Evolutionary conservation across 2,329 filamentous ascomycete genomes (phyloP).

Genomic region (Samsoniella hepiali): DNA sequence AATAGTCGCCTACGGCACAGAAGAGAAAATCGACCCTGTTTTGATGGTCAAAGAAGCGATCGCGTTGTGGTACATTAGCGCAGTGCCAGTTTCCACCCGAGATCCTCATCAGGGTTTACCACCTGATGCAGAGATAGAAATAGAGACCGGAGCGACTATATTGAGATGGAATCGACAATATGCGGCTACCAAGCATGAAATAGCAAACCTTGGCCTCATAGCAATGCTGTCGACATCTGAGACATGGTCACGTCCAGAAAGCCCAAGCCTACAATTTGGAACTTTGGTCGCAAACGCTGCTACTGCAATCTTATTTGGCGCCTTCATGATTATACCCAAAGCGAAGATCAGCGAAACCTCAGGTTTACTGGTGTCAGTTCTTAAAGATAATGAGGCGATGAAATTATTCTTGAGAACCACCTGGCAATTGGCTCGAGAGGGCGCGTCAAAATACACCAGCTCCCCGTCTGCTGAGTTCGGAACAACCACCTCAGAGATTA

Average conservation of each 20-base stretch:
- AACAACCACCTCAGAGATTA: not conserved
- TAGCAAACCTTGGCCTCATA: constrained; percentile 27
- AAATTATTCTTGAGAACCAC: constrained; percentile 1
- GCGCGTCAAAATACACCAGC: not conserved
- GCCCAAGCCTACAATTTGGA: not conserved
- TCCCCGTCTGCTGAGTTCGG: constrained; percentile 11
- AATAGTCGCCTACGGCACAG: constrained; percentile 10
- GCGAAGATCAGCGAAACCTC: too few species aligned
- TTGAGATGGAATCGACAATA: constrained; percentile 20
- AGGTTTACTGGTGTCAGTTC: not conserved
- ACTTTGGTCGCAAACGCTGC: constrained; percentile 5
- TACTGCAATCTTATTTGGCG: constrained; percentile 6
- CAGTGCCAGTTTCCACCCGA: constrained; percentile 19
- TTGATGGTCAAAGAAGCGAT: constrained; percentile 21
- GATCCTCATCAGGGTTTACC: constrained; percentile 21
- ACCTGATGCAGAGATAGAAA: constrained; percentile 12
- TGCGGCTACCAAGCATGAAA: constrained; percentile 18
- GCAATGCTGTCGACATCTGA: constrained; percentile 26
- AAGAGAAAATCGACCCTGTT: constrained; percentile 14
- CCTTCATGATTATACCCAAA: constrained; percentile 8
- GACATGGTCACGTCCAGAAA: not conserved
- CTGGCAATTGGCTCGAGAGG: constrained; percentile 11
- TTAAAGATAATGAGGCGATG: not conserved
- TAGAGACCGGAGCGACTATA: constrained; percentile 11
- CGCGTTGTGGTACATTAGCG: constrained; percentile 23